phyloP scores from a whole-genome alignment of 257 asterid genomes.

The Cordia subcordata region DNA sequence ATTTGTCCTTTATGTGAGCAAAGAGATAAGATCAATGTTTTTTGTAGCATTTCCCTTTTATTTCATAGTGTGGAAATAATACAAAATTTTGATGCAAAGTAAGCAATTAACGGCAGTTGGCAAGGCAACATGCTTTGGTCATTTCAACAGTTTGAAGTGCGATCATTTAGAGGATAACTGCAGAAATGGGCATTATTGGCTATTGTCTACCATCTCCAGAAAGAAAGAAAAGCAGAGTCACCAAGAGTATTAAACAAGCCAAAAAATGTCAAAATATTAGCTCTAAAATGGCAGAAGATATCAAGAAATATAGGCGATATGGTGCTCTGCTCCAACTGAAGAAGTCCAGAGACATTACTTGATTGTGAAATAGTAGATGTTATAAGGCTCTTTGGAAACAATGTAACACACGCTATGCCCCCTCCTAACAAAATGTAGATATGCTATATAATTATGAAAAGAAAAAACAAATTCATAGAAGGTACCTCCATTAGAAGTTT shows the following conservation, averaged over 20 bases:
- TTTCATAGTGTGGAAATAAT: too few species aligned
- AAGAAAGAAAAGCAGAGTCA: not conserved
- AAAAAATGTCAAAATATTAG: not conserved
- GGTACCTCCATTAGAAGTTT: slow-evolving; percentile 83
- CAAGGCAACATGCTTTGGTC: too few species aligned
- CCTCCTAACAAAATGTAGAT: not conserved
- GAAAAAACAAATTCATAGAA: not conserved
- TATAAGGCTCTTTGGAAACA: not conserved
- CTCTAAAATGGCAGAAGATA: not conserved
- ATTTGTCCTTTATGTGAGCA: too few species aligned
- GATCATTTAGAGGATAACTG: too few species aligned
- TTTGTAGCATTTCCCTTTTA: too few species aligned
- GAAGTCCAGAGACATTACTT: not conserved
- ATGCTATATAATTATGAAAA: not conserved
- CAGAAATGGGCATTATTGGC: too few species aligned
- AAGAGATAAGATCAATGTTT: too few species aligned
- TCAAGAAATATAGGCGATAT: not conserved
- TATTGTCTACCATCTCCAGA: not conserved
- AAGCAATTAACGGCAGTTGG: too few species aligned
- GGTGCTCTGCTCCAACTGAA: not conserved
- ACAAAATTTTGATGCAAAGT: too few species aligned
- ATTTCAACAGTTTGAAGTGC: too few species aligned
- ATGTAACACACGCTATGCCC: not conserved
- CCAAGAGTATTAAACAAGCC: too few species aligned
- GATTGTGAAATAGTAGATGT: not conserved